Conservation (phyloP, 1,284 basidiomycete species). For the Leccinum pallidistipes region DNA sequence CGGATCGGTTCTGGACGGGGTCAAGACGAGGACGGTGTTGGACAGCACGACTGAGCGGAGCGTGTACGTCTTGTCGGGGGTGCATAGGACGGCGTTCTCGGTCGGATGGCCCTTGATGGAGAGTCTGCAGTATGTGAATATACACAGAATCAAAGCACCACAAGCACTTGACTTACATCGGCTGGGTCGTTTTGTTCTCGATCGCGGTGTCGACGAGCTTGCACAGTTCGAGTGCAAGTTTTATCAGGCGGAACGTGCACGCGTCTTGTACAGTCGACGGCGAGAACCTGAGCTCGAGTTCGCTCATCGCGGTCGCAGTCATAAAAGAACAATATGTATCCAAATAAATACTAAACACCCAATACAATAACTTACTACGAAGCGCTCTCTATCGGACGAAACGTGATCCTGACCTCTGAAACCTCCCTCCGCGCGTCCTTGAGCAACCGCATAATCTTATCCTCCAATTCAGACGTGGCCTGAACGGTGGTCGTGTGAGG, state of each 20-base stretch:
- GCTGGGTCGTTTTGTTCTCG: conserved; percentile 26
- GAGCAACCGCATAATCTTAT: conserved; percentile 59
- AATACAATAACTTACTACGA: neutral
- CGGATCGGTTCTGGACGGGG: conserved; percentile 44
- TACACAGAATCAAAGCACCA: neutral
- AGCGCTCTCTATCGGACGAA: conserved; percentile 44
- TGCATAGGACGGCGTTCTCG: conserved; percentile 90
- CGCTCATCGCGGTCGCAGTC: conserved; percentile 15
- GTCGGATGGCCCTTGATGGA: conserved; percentile 77
- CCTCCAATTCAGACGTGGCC: conserved; percentile 61
- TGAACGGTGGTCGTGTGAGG: conserved; percentile 57
- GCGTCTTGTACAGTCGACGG: conserved; percentile 44
- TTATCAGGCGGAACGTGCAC: conserved; percentile 62
- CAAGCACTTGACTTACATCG: conserved; percentile 10
- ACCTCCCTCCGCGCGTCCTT: conserved; percentile 68
- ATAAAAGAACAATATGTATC: neutral
- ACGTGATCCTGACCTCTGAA: conserved; percentile 78
- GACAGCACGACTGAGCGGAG: conserved; percentile 83
- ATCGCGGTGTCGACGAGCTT: conserved; percentile 48
- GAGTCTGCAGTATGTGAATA: conserved; percentile 43
- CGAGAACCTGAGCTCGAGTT: conserved; percentile 54
- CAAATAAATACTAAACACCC: neutral
- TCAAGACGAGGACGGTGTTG: conserved; percentile 79
- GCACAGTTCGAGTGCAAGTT: conserved; percentile 65
- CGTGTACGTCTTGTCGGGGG: conserved; percentile 72